A percentile compares a stretch with the other conserved stretches of the same genome.
Evolutionary conservation across 768 basidiomycete genomes (phyloP).

Genomic region (Rhodotorula graminis): DNA sequence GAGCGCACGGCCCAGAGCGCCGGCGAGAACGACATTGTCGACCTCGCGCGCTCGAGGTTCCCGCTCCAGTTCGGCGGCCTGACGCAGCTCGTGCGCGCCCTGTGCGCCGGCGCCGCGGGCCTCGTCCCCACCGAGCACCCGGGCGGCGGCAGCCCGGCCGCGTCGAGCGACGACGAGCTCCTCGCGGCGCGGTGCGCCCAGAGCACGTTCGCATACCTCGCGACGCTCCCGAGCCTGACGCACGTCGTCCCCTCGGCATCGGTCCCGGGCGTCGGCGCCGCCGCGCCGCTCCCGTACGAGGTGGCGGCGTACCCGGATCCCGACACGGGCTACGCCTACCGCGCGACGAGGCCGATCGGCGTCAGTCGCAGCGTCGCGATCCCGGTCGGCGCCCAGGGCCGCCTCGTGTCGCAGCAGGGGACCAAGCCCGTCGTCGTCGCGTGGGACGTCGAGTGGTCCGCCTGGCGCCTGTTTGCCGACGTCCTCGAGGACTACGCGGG

Average conservation of each 20-base stretch:
- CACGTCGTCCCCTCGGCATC: slow-evolving; percentile 58
- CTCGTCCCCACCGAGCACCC: slow-evolving; percentile 45
- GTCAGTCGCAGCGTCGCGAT: slow-evolving; percentile 62
- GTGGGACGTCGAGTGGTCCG: slow-evolving; percentile 78
- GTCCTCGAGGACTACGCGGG: slow-evolving; percentile 51
- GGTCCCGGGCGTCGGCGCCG: background rate
- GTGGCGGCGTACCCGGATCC: slow-evolving; percentile 26
- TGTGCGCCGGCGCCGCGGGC: slow-evolving; percentile 51
- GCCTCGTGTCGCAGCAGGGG: slow-evolving; percentile 61
- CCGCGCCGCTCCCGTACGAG: slow-evolving; percentile 27
- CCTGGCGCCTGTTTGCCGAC: slow-evolving; percentile 81
- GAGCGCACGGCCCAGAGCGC: slow-evolving; percentile 18
- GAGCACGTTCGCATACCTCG: slow-evolving; percentile 71
- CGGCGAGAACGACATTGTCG: slow-evolving; percentile 72
- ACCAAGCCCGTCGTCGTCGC: slow-evolving; percentile 64
- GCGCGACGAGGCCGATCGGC: slow-evolving; percentile 15
- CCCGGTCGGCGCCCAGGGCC: slow-evolving; percentile 62
- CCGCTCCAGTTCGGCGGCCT: slow-evolving; percentile 71
- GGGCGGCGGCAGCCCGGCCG: background rate
- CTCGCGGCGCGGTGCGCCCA: slow-evolving; percentile 59
- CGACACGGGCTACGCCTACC: slow-evolving; percentile 14
- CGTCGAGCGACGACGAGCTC: slow-evolving; percentile 30
- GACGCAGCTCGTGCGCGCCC: slow-evolving; percentile 65
- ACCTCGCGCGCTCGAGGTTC: slow-evolving; percentile 74
- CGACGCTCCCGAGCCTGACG: slow-evolving; percentile 66